Conservation (phyloP, 352 stramenopile species). For the Globisporangium irregulare region DNA sequence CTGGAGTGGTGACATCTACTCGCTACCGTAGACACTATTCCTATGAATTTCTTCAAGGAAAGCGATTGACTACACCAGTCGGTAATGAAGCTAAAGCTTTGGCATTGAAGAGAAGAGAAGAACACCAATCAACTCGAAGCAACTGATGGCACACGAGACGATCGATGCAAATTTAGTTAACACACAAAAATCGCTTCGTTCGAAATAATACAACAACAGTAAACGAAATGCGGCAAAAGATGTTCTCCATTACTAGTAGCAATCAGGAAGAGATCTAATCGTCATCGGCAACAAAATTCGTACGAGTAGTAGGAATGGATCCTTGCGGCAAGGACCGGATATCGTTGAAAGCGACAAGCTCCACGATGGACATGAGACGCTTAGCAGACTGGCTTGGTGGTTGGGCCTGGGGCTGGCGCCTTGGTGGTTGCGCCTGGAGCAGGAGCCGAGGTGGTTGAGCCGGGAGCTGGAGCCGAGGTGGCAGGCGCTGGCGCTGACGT, state of each 20-base stretch:
- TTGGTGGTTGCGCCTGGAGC: too few relatives aligned
- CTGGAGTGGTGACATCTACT: too few relatives aligned
- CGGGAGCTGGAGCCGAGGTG: conserved; percentile 27
- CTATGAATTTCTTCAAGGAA: too few relatives aligned
- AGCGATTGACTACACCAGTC: too few relatives aligned
- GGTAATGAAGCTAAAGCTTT: too few relatives aligned
- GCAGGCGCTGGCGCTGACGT: conserved; percentile 30
- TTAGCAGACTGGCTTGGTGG: too few relatives aligned
- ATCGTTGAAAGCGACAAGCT: background rate
- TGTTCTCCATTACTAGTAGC: background rate
- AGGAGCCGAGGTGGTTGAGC: background rate
- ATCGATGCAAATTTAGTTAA: too few relatives aligned
- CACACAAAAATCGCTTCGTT: background rate
- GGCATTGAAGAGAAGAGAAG: too few relatives aligned
- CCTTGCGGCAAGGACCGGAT: background rate
- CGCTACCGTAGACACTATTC: too few relatives aligned
- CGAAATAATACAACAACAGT: background rate
- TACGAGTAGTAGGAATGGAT: background rate
- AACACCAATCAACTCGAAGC: too few relatives aligned
- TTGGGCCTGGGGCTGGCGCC: too few relatives aligned
- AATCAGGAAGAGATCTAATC: background rate
- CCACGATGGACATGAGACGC: background rate
- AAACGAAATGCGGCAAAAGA: background rate
- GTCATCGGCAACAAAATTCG: background rate
- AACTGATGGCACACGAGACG: too few relatives aligned